A percentile compares a stretch with the other conserved stretches of the same genome.
Conservation (phyloP, 2,329 filamentous ascomycete species). For the Ramularia endophylla region DNA sequence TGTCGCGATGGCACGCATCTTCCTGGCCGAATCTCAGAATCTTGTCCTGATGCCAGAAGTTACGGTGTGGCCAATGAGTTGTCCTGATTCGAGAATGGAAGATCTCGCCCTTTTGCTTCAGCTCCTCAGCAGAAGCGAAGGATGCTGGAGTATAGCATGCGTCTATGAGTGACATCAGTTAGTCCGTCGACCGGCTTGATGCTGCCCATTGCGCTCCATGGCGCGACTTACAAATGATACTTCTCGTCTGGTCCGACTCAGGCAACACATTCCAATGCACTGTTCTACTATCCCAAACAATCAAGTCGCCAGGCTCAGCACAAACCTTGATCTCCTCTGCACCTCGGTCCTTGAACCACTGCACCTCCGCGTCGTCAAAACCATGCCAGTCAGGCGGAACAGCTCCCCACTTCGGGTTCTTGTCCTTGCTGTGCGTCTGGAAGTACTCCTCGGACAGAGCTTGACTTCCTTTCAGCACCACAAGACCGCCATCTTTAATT, state of each 20-base stretch:
- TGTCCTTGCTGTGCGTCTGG: conserved; percentile 11
- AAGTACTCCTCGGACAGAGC: conserved; percentile 10
- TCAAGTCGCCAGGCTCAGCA: conserved; percentile 17
- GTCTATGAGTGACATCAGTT: conserved; percentile 2
- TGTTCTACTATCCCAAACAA: conserved; percentile 32
- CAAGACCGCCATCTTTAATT: conserved; percentile 14
- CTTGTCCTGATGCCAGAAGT: conserved; percentile 10
- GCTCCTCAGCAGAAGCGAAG: conserved; percentile 7
- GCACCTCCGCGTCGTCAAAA: conserved; percentile 10
- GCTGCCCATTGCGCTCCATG: too few species aligned
- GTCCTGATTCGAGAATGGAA: conserved; percentile 8
- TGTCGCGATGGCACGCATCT: conserved; percentile 10
- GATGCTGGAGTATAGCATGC: conserved; percentile 13
- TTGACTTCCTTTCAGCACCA: conserved; percentile 12
- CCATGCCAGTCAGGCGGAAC: conserved; percentile 15
- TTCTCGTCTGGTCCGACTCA: conserved; percentile 10
- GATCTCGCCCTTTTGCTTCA: conserved; percentile 10
- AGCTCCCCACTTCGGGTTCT: conserved; percentile 11
- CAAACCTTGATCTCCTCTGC: conserved; percentile 12
- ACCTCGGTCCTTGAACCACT: conserved; percentile 12
- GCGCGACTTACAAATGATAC: conserved; percentile 15
- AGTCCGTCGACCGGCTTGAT: too few species aligned
- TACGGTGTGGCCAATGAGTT: conserved; percentile 12
- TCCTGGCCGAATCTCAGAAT: conserved; percentile 8
- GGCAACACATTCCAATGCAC: conserved; percentile 37